Evolutionary conservation across 352 stramenopile species (phyloP), one percentile per base, ranked within the genome.

Genomic region (Globisporangium abappressorium): DNA sequence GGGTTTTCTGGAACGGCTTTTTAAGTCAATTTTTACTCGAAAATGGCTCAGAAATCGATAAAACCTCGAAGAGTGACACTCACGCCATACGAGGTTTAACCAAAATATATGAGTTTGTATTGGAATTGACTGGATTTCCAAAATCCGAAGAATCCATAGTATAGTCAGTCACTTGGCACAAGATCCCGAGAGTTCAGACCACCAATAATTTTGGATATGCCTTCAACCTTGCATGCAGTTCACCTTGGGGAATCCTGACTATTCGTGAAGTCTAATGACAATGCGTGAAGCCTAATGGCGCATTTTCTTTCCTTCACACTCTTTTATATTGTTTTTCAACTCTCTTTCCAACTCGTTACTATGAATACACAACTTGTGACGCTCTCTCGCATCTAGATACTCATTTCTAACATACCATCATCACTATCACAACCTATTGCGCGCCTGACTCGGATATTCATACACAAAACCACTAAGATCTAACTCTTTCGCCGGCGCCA

Each of bases 281-380:
- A 49, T 11, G 43, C 43, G 43, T 49, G 18, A 11, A n/a, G 43
- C 5, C 43, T 22, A 11, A 22, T 22, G 15, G 43, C 8, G 5
- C 43, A 49, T 49, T 49, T 33, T 33, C 30, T 33, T 33, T 33
- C 30, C 43, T 49, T 49, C 43, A n/a, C 22, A 26, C 38, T 1
- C 14, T 20, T 46, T 20, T 18, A 4, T 46, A 20, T 46, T 46
- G 41, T 47, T 47, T 6, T 41, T 59, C 15, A 20, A 41, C 24
- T 38, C 43, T 60, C 55, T 60, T 43, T 46, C 30, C 22, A 43
- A 46, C 55, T 60, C 24, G 20, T 60, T 28, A 41, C 28, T 38
- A n/a, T 49, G 15, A 49, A 43, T 8, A 60, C 55, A n/a, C 18
- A n/a, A 18, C 20, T 14, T 41, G 9, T 55, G 38, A 28, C 41